Percentiles rank a stretch among this genome's conserved stretches.
These are phyloP conservation scores for Euphorbia pulcherrima DNA, from an alignment of 345 rosid species.

Conservation along the genomic window DNA sequence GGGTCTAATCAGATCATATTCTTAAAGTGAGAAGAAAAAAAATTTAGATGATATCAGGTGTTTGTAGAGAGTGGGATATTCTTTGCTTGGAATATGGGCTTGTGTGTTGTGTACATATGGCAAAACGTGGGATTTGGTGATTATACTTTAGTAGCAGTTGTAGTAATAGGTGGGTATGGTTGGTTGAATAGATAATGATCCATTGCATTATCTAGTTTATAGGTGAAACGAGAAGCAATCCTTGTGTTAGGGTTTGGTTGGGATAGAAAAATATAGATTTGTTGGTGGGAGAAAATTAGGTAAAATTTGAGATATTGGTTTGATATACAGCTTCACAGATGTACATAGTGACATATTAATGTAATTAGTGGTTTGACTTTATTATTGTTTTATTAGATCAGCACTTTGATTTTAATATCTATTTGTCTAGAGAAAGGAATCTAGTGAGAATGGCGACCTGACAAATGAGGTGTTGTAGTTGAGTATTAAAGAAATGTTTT, in stretches of 20 bases:
- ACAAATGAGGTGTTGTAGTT: not conserved
- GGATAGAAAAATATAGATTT: slow-evolving; percentile 1
- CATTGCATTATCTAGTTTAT: too few relatives aligned
- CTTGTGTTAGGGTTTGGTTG: slow-evolving; percentile 5
- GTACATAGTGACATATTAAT: slow-evolving; percentile 34
- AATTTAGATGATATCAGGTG: not conserved
- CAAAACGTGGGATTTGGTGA: slow-evolving; percentile 35
- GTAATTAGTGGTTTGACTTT: slow-evolving; percentile 36
- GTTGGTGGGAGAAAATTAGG: slow-evolving; percentile 30
- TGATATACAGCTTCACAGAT: too few relatives aligned
- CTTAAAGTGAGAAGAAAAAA: slow-evolving; percentile 32
- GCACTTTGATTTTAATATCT: not conserved
- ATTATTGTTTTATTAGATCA: slow-evolving; percentile 15
- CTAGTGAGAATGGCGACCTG: not conserved
- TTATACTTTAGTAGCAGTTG: slow-evolving; percentile 19
- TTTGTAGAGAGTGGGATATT: slow-evolving; percentile 29
- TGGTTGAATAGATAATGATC: too few relatives aligned
- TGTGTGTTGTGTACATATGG: slow-evolving; percentile 34
- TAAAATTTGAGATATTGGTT: slow-evolving; percentile 17
- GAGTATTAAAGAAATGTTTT: not conserved
- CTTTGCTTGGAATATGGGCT: slow-evolving; percentile 46
- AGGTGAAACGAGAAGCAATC: too few relatives aligned
- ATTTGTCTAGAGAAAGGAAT: too few relatives aligned
- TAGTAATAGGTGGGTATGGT: slow-evolving; percentile 33
- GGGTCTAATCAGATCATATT: slow-evolving; percentile 75